Base-by-base conservation (phyloP, 164 flowering plant species). In the Pachysandra terminalis region DNA sequence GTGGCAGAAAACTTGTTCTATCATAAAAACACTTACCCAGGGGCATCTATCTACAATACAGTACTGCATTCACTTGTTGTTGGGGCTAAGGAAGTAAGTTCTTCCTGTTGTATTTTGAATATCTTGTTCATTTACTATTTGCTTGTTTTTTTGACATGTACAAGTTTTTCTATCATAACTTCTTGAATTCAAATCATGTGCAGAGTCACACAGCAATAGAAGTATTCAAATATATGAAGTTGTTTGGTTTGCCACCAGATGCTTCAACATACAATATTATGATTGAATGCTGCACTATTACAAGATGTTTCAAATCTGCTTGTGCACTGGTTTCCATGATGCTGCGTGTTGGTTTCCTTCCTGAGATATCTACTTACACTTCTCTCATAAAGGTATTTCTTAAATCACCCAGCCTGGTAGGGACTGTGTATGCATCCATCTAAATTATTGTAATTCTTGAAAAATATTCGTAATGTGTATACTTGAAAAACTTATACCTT, bases 51-150 rank as follows among this genome's bases (percentile, higher is more conserved):
- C 25, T 92, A 84, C 74, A 95, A 90, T 64, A 72, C 71, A 17
- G 93, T 86, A 64, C 71, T 95, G 76, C 89, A 85, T 72, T 78
- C 90, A 21, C 90, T 95, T 69, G 85, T 95, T 69, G 85, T 89
- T 67, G 85, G 84, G 67, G 84, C 86, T 58, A 73, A 82, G 40
- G 84, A 92, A 78, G 98, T 94, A 76, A 78, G 89, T 67, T 17
- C 7, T 73, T 63, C 49, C 1, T 8, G 13, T 32, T 22, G 19
- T 22, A 0, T 1, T 21, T 37, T 0, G 56, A 21, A 26, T 56
- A 19, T 3, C 1, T 59, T 59, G 3, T 40, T 26, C 17, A 19
- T 16, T 22, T 37, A 60, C 26, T 37, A 23, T 25, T 59, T 16
- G 24, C 25, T 10, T 19, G 25, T 19, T 22, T 52, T 19, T 21